Conservation (phyloP, 2,329 filamentous ascomycete genomes). For the Hymenoscyphus repandus region DNA sequence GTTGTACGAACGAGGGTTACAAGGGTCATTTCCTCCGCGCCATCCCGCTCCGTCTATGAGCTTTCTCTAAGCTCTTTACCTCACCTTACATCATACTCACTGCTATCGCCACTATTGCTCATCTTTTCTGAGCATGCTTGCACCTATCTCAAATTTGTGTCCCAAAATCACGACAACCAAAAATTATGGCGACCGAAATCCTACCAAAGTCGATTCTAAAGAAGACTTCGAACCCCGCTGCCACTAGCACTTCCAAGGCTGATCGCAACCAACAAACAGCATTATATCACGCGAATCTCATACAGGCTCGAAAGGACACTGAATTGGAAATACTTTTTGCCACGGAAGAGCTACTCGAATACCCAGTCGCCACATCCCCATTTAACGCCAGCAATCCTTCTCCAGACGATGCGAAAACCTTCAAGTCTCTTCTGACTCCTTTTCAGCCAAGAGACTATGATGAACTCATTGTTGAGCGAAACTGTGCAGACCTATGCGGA, state of each 20-base stretch:
- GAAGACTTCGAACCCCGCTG: slow-evolving; percentile 42
- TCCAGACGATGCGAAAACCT: slow-evolving; percentile 54
- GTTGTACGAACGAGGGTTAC: not conserved
- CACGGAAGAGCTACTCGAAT: slow-evolving; percentile 49
- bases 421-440: slow-evolving; percentile 60
- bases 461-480: slow-evolving; percentile 81
- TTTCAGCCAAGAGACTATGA: slow-evolving; percentile 91
- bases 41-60: not conserved
- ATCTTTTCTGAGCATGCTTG: not conserved
- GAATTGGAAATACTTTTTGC: slow-evolving; percentile 72
- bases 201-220: slow-evolving; percentile 56
- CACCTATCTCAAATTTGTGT: not conserved
- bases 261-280: slow-evolving; percentile 57
- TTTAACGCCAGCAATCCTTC: slow-evolving; percentile 47
- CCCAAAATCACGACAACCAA: not conserved
- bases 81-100: not conserved
- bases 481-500: slow-evolving; percentile 75
- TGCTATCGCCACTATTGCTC: not conserved
- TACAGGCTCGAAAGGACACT: slow-evolving; percentile 76
- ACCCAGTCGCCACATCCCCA: slow-evolving; percentile 36
- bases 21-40: not conserved
- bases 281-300: slow-evolving; percentile 73
- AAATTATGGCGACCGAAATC: slow-evolving; percentile 25
- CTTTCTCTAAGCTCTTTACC: too few relatives aligned
- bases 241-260: slow-evolving; percentile 36